These are phyloP conservation scores for Elsinoe perseae DNA, from an alignment of 2,329 filamentous ascomycete species.

Conservation along the genomic window DNA sequence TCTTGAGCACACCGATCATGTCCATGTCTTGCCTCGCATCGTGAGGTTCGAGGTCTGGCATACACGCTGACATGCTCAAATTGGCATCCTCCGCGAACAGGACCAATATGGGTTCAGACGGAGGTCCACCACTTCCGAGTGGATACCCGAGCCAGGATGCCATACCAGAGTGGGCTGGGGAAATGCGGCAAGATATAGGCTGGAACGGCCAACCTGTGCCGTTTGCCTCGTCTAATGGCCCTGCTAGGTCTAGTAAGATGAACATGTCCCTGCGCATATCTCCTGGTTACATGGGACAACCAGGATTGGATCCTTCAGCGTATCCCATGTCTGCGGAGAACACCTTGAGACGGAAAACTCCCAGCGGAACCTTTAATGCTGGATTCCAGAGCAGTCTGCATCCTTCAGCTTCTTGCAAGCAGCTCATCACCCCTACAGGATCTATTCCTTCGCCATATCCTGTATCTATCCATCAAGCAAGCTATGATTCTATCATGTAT, in stretches of 20 bases:
- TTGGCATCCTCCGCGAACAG: not conserved
- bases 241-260: not conserved
- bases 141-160: not conserved
- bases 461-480: conserved; percentile 33
- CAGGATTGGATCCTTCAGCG: not conserved
- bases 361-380: conserved; percentile 83
- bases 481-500: conserved; percentile 55
- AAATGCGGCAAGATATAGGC: not conserved
- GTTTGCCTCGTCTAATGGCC: not conserved
- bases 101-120: not conserved
- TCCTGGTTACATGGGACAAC: not conserved
- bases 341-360: conserved; percentile 82
- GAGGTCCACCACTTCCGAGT: not conserved
- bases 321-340: conserved; percentile 49
- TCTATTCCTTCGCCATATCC: not conserved
- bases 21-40: not conserved
- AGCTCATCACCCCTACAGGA: conserved; percentile 60
- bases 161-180: not conserved
- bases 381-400: conserved; percentile 72
- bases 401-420: conserved; percentile 52
- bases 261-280: conserved; percentile 8
- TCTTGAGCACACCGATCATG: not conserved
- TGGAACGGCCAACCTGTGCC: not conserved
- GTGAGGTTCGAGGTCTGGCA: not conserved
- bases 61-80: not conserved